phyloP scores from a whole-genome alignment of 345 rosid genomes.

The Nasturtium officinale region DNA sequence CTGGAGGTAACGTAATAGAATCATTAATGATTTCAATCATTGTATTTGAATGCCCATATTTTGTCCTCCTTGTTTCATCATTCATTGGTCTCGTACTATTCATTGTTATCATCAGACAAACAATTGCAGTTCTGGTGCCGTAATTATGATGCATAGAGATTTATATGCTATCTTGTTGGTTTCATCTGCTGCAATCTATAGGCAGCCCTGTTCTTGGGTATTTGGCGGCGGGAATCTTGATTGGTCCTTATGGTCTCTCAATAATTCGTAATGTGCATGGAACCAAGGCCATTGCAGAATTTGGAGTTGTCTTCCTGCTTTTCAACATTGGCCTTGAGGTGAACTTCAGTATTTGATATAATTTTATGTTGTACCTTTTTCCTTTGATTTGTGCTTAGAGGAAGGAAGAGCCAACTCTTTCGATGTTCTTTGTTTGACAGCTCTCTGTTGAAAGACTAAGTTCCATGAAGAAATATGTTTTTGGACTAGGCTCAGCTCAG shows the following conservation, averaged over 20 bases:
- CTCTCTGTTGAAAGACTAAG: constrained; percentile 99
- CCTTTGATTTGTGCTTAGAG: constrained; percentile 23
- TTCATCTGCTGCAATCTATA: constrained; percentile 53
- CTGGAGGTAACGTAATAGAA: constrained; percentile 70
- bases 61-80: neutral
- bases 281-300: constrained; percentile 98
- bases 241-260: constrained; percentile 97
- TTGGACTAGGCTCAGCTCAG: constrained; percentile 97
- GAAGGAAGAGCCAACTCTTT: constrained; percentile 31
- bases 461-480: constrained; percentile 99
- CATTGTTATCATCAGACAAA: constrained; percentile 23
- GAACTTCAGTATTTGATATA: constrained; percentile 24
- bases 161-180: constrained; percentile 31
- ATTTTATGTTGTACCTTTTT: constrained; percentile 29
- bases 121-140: constrained; percentile 16
- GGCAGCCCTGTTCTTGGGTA: constrained; percentile 99
- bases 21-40: neutral
- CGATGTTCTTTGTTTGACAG: constrained; percentile 51
- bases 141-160: constrained; percentile 23
- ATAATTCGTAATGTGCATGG: constrained; percentile 96
- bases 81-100: constrained; percentile 7
- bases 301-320: constrained; percentile 96
- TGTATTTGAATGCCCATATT: neutral
- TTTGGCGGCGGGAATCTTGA: constrained; percentile 97
- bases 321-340: constrained; percentile 99